A percentile compares a stretch with the other conserved stretches of the same genome.
phyloP scores from a whole-genome alignment of 495 filamentous ascomycete genomes.

The Aspergillus egyptiacus region DNA sequence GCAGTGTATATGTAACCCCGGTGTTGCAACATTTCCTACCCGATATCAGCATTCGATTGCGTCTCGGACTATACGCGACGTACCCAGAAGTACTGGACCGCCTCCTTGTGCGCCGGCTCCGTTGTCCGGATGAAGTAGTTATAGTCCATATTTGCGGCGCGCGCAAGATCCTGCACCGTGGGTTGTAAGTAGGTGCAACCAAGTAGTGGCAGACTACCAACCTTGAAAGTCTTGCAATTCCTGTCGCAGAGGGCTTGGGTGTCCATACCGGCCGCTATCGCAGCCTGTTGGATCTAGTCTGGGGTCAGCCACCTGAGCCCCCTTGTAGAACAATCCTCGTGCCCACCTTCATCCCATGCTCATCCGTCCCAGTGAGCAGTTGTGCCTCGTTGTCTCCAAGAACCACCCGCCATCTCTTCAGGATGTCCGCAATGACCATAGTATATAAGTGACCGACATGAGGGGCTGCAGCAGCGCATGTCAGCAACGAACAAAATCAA shows the following conservation, averaged over 20 bases:
- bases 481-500: slow-evolving; percentile 13
- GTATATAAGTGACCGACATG: slow-evolving; percentile 95
- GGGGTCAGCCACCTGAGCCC: slow-evolving; percentile 17
- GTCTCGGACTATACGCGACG: slow-evolving; percentile 6
- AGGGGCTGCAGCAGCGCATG: slow-evolving; percentile 53
- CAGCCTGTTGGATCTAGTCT: slow-evolving; percentile 72
- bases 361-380: slow-evolving; percentile 90
- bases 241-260: slow-evolving; percentile 57
- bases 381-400: slow-evolving; percentile 59
- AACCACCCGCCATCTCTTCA: slow-evolving; percentile 89
- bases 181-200: background rate
- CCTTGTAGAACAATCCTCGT: background rate
- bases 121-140: slow-evolving; percentile 92
- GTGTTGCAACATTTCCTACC: slow-evolving; percentile 59
- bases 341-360: slow-evolving; percentile 87
- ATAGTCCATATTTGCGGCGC: slow-evolving; percentile 58
- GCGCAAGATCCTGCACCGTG: slow-evolving; percentile 54
- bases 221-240: slow-evolving; percentile 46
- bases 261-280: slow-evolving; percentile 55
- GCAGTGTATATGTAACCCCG: slow-evolving; percentile 74
- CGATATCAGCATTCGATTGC: slow-evolving; percentile 8
- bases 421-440: slow-evolving; percentile 81
- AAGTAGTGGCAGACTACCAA: slow-evolving; percentile 10
- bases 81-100: slow-evolving; percentile 90
- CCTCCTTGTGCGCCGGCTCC: slow-evolving; percentile 69